Evolutionary conservation across 2,329 filamentous ascomycete genomes (phyloP), one percentile per base, ranked within the genome.

Genomic region (Penicillium sclerotigenum): DNA sequence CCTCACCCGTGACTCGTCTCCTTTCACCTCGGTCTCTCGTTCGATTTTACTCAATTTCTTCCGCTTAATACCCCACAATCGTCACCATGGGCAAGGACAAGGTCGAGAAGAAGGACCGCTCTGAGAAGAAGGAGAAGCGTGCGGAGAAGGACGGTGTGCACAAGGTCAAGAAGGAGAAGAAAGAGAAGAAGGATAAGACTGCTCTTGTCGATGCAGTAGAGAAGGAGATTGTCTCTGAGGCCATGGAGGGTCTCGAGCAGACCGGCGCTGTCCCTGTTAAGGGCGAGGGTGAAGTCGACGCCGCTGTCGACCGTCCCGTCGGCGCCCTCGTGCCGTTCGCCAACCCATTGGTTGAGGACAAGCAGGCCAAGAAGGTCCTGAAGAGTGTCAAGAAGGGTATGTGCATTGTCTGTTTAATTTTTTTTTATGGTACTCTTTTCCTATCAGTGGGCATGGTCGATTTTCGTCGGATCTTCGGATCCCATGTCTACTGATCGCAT

Each of bases 341-440:
- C 60, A 75, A 77, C 61, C 78, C 78, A 51, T 65, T 80, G 64
- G 77, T 77, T 5, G 78, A 80, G 61, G 78, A 80, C 55, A 80
- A 80, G 72, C 68, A 71, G 52, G 76, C 74, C 57, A 80, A 80
- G 74, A 80, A 80, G 71, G 75, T 79, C 43, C 68, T 80, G 51
- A 80, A 79, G 72, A 73, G 73, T 50, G 77, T 80, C n/a, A 80
- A 80, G 72, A 80, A 80, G 68, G 76, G 77, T 79, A 71, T 62
- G 71, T 58, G 24, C 2, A 37, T 16, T 16, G 9, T 28, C 6
- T 18, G n/a, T n/a, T n/a, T n/a, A n/a, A n/a, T n/a, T n/a, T n/a
- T n/a, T n/a, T n/a, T n/a, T n/a, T n/a, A n/a, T n/a, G n/a, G n/a
- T n/a, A n/a, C n/a, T 26, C 4, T 36, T 22, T 26, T 40, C 11